Base-by-base conservation (phyloP, 257 asterid species). In the Jacaranda mimosifolia region DNA sequence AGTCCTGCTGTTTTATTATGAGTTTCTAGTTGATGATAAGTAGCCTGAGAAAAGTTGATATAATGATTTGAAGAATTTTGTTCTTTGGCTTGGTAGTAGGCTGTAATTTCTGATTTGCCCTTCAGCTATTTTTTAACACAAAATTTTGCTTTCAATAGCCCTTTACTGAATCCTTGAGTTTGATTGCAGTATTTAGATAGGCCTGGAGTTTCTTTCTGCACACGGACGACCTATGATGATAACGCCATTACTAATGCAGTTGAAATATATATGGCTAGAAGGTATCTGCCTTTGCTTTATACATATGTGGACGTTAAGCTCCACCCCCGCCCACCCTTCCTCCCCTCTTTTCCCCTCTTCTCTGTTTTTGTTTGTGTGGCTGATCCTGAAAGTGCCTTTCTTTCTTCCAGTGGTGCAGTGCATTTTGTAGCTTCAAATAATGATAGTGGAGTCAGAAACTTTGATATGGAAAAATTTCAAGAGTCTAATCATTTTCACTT, bases 381-480 rank as follows among this genome's bases (percentile, higher is more conserved):
- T 57, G 52, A 55, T 57, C 73, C 87, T 89, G 71, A 86, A 65
- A 69, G 40, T 66, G 19, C 66, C 3, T 73, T 15, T 77, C 45
- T 70, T n/a, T 70, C 66, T 78, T 78, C 75, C 88, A 94, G 99
- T 79, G 98, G 99, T 64, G 97, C 99, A 43, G 74, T 89, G 79
- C 98, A 91, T 90, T 93, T 95, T 80, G 87, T 87, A 49, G 96
- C 99, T 77, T 93, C 98, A 58, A 93, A 88, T 76, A 95, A 95
- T 80, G 99, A 95, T 82, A 82, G 88, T 46, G 97, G 97, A 78
- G 98, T 95, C 9, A 83, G 99, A 81, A 93, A 87, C 80, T 93
- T 91, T 38, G 98, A 95, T 81, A 87, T 93, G 94, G 97, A 93
- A 78, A 95, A 76, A 68, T 93, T 95, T 81, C 98, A 93, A 56